Conservation (phyloP, 208 protist genomes). For the Spongospora subterranea region DNA sequence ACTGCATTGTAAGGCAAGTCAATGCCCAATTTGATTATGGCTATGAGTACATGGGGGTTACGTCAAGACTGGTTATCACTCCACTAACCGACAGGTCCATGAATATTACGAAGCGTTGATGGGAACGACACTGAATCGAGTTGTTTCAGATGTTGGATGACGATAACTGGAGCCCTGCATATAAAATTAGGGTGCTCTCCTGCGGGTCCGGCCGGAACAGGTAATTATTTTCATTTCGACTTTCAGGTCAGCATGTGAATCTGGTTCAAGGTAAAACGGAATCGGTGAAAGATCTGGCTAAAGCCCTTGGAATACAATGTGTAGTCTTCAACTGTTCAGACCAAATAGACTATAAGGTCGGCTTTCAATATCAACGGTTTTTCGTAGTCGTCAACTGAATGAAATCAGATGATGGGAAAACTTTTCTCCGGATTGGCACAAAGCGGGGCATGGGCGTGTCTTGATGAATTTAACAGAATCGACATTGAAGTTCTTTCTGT, state of each 20-base stretch:
- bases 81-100: slow-evolving; percentile 39
- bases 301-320: slow-evolving; percentile 92
- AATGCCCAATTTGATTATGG: slow-evolving; percentile 93
- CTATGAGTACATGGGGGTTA: slow-evolving; percentile 96
- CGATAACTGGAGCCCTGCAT: slow-evolving; percentile 70
- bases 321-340: slow-evolving; percentile 97
- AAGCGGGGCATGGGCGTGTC: slow-evolving; percentile 95
- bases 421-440: slow-evolving; percentile 95
- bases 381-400: slow-evolving; percentile 89
- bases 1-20: slow-evolving; percentile 90
- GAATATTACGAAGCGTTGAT: neutral
- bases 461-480: slow-evolving; percentile 98
- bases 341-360: slow-evolving; percentile 90
- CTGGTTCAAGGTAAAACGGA: slow-evolving; percentile 76
- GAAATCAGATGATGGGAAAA: slow-evolving; percentile 87
- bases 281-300: slow-evolving; percentile 93
- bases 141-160: slow-evolving; percentile 92
- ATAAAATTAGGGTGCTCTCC: slow-evolving; percentile 69
- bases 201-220: slow-evolving; percentile 72
- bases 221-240: neutral
- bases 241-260: neutral
- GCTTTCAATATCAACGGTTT: slow-evolving; percentile 58
- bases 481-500: slow-evolving; percentile 97
- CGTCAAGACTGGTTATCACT: slow-evolving; percentile 82
- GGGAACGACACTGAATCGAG: slow-evolving; percentile 82